Evolutionary conservation across 2,329 filamentous ascomycete genomes (phyloP), one percentile per base, ranked within the genome.

Genomic region (Fusarium stilboides): DNA sequence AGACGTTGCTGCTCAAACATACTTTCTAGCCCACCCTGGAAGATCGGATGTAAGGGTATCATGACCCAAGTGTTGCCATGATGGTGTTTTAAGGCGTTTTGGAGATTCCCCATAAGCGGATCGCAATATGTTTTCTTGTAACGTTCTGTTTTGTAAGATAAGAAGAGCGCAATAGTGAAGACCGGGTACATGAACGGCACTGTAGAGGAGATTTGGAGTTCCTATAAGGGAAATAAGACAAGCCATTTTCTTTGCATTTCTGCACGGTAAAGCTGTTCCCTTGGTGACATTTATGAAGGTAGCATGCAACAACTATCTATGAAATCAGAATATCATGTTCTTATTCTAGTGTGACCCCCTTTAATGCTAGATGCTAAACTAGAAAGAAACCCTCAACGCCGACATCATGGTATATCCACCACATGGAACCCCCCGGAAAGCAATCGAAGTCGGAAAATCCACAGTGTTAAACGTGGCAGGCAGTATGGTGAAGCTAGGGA

Each of bases 71-170:
- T 42, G 49, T 51, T 46, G 24, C 51, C 42, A 40, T 39, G 19
- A 15, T 50, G 69, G 69, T 70, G 69, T 75, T 75, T 62, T 37
- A 26, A 43, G 73, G 73, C 71, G 71, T 75, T 74, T 54, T 54
- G 54, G 20, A 58, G 54, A 57, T 63, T 62, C 58, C 50, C 46
- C 24, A 31, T 34, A 34, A 44, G 67, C 62, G 62, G 57, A 40
- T 57, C 39, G 24, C 37, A 36, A 44, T 57, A 20, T 33, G 8
- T 60, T 54, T 55, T 52, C 40, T 53, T 50, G 19, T 28, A 24
- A 57, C n/a, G 28, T 50, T 60, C 9, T 53, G 19, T 67, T 46
- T 44, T 57, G 52, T 62, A 54, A 62, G 46, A 69, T 53, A 44
- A 43, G 57, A 63, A 36, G 37, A 43, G 42, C 37, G 43, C n/a